phyloP scores from a whole-genome alignment of 139 green algal species.

The Dunaliella primolecta region DNA sequence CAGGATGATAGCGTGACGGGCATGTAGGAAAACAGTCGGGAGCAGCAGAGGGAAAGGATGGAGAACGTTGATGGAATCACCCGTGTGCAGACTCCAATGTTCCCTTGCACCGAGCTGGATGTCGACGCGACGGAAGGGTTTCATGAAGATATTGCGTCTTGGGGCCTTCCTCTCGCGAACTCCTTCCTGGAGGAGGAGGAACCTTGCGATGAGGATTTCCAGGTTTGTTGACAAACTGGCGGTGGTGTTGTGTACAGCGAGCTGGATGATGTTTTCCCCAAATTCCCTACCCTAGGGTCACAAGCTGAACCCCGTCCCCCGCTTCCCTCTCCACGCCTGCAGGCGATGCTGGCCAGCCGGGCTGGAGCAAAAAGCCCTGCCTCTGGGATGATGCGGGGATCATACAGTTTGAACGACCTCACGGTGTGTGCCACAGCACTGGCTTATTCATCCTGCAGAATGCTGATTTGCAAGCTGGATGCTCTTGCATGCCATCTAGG shows the following conservation, averaged over 20 bases:
- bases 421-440: neutral
- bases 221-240: neutral
- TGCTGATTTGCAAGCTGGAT: neutral
- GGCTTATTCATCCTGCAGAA: neutral
- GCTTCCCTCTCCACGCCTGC: neutral
- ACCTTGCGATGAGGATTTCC: neutral
- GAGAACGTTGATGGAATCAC: neutral
- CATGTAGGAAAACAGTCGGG: too few species aligned
- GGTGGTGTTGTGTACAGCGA: neutral
- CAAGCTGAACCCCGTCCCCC: neutral
- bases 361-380: neutral
- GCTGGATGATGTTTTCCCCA: neutral
- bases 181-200: neutral
- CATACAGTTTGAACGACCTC: slow-evolving; percentile 20
- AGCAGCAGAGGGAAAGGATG: too few species aligned
- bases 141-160: neutral
- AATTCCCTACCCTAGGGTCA: too few species aligned
- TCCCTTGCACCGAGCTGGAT: neutral
- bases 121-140: neutral
- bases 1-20: too few species aligned
- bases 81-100: neutral
- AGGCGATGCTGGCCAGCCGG: neutral
- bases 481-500: neutral
- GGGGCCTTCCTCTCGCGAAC: too few species aligned
- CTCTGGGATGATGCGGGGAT: slow-evolving; percentile 2